A percentile compares a stretch with the other conserved stretches of the same genome.
Conservation (phyloP, 2,329 filamentous ascomycete species). For the Sporothrix pallida region DNA sequence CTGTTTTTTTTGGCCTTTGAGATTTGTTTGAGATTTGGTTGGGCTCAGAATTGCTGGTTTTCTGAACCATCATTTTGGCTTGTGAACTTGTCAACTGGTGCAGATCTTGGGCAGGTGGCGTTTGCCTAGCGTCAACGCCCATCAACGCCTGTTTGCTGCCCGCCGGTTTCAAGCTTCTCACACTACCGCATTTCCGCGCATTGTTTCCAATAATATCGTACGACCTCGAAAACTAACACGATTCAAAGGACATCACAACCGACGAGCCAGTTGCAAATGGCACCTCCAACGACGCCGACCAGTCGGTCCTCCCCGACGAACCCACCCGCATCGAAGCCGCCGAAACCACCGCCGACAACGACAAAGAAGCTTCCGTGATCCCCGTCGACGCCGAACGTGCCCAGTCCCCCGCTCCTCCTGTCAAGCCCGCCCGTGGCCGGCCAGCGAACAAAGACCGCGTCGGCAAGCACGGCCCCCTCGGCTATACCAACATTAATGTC, state of each 20-base stretch:
- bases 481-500: constrained; percentile 34
- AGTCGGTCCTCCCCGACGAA: constrained; percentile 13
- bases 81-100: too few species aligned
- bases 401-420: neutral
- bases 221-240: neutral
- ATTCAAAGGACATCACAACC: constrained; percentile 12
- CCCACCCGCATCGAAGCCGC: neutral
- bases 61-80: too few species aligned
- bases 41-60: neutral
- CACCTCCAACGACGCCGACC: constrained; percentile 3
- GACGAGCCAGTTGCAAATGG: constrained; percentile 16
- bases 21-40: neutral
- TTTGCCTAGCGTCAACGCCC: neutral
- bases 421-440: neutral
- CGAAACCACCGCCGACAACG: neutral
- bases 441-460: constrained; percentile 15
- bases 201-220: neutral
- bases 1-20: neutral
- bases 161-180: neutral
- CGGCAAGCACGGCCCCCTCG: neutral
- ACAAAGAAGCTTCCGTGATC: neutral
- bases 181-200: neutral
- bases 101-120: neutral
- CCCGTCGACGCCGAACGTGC: neutral
- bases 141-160: too few species aligned